Conservation (phyloP, 2,329 filamentous ascomycete species). For the Nothophaeocryptopus gaeumannii region DNA sequence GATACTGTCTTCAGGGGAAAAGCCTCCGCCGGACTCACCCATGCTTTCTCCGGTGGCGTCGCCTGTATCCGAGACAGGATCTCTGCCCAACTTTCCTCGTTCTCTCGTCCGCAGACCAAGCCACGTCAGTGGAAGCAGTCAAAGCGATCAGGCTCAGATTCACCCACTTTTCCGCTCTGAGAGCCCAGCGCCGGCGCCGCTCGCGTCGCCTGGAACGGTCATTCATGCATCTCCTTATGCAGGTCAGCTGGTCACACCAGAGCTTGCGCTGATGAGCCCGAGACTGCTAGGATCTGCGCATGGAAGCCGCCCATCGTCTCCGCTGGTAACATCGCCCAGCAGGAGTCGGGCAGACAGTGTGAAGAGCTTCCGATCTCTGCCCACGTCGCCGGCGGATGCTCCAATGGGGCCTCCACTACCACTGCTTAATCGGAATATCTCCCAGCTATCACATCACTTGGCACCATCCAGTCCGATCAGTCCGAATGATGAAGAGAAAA, state of each 20-base stretch:
- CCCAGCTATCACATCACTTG: not conserved
- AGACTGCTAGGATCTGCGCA: conserved; percentile 23
- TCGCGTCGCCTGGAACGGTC: conserved; percentile 66
- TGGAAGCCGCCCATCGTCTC: conserved; percentile 21
- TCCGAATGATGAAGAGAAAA: not conserved
- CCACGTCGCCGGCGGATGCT: conserved; percentile 12
- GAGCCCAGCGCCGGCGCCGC: conserved; percentile 62
- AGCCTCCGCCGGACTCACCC: conserved; percentile 17
- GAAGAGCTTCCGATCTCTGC: conserved; percentile 20
- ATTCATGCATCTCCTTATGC: conserved; percentile 69
- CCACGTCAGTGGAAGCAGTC: conserved; percentile 5
- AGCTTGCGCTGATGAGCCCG: conserved; percentile 23
- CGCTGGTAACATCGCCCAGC: conserved; percentile 5
- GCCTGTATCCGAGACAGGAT: conserved; percentile 12
- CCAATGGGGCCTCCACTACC: conserved; percentile 9
- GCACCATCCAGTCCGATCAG: not conserved
- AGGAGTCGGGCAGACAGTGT: conserved; percentile 22
- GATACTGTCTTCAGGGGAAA: conserved; percentile 6
- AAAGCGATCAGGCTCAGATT: conserved; percentile 62
- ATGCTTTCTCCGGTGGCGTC: conserved; percentile 7
- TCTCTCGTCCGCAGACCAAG: conserved; percentile 10
- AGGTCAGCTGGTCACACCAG: conserved; percentile 56
- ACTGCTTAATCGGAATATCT: not conserved
- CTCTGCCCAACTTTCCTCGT: conserved; percentile 11
- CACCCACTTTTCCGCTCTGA: conserved; percentile 76